Evolutionary conservation across 2,329 filamentous ascomycete genomes (phyloP).

Genomic region (Hypocreales sp.): DNA sequence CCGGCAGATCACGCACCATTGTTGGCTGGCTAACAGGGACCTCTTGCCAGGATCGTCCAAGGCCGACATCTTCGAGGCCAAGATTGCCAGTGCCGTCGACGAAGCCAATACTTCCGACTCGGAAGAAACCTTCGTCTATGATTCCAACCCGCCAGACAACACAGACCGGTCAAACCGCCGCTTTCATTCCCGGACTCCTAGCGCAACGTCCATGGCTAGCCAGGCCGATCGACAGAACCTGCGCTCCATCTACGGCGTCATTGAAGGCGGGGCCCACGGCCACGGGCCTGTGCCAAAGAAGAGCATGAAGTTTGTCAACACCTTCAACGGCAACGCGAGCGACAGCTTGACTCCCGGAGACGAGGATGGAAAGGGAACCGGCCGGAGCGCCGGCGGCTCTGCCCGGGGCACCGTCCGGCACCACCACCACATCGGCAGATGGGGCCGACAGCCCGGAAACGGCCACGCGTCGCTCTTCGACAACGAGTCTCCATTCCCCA

Average conservation of each 20-base stretch:
- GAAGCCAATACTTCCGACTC: conserved; percentile 94
- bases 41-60: conserved; percentile 91
- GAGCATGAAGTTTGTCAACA: conserved; percentile 92
- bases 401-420: conserved; percentile 55
- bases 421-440: conserved; percentile 59
- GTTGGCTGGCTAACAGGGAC: no score
- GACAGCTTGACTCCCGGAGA: conserved; percentile 41
- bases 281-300: conserved; percentile 42
- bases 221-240: conserved; percentile 45
- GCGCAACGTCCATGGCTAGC: conserved; percentile 70
- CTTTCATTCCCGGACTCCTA: conserved; percentile 88
- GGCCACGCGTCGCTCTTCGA: conserved; percentile 59
- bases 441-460: conserved; percentile 54
- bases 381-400: conserved; percentile 44
- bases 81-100: conserved; percentile 89
- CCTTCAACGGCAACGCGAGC: conserved; percentile 46
- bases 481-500: conserved; percentile 64
- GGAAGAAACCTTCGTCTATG: conserved; percentile 97
- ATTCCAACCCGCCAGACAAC: conserved; percentile 75
- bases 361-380: conserved; percentile 48
- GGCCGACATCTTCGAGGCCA: conserved; percentile 95
- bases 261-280: conserved; percentile 37
- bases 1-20: no score
- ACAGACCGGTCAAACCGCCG: conserved; percentile 46
- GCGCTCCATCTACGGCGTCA: conserved; percentile 50